phyloP scores from a whole-genome alignment of 768 basidiomycete species.

The Xerocomus potaroensis region DNA sequence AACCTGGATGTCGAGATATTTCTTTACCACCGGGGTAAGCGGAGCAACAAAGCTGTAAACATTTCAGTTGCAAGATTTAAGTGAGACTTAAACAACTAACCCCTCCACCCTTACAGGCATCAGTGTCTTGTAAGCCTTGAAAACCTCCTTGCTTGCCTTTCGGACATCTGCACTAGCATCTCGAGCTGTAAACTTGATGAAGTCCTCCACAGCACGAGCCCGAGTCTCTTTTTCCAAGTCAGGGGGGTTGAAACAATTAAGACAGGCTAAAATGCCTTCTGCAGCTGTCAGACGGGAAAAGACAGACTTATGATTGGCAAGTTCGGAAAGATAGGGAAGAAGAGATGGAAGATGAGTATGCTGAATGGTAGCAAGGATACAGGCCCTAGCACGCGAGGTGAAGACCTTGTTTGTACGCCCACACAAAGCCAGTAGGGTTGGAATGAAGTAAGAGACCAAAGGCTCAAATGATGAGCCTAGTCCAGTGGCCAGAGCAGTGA shows the following conservation, averaged over 20 bases:
- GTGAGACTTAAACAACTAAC: slow-evolving; percentile 37
- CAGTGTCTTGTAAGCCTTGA: slow-evolving; percentile 69
- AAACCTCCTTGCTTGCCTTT: slow-evolving; percentile 63
- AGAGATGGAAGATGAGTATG: slow-evolving; percentile 63
- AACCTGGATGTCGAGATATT: slow-evolving; percentile 58
- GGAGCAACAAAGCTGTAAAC: slow-evolving; percentile 61
- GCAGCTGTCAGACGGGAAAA: slow-evolving; percentile 60
- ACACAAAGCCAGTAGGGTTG: slow-evolving; percentile 62
- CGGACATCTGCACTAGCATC: slow-evolving; percentile 77
- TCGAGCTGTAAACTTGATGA: slow-evolving; percentile 61
- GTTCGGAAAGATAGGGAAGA: slow-evolving; percentile 54
- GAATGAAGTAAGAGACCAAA: slow-evolving; percentile 62
- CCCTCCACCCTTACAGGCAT: slow-evolving; percentile 64
- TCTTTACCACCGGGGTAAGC: slow-evolving; percentile 70
- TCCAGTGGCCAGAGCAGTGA: slow-evolving; percentile 49
- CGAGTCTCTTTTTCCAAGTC: slow-evolving; percentile 68
- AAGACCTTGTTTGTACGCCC: slow-evolving; percentile 78
- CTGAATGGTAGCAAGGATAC: slow-evolving; percentile 59
- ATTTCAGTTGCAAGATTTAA: slow-evolving; percentile 5
- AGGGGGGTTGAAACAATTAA: slow-evolving; percentile 76
- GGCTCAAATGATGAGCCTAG: slow-evolving; percentile 64
- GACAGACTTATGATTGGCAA: slow-evolving; percentile 62
- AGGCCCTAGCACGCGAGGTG: slow-evolving; percentile 57
- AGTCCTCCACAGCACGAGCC: slow-evolving; percentile 61
- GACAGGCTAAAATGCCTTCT: slow-evolving; percentile 59